phyloP scores from a whole-genome alignment of 306 rosid genomes.

The Begonia fuchsioides region DNA sequence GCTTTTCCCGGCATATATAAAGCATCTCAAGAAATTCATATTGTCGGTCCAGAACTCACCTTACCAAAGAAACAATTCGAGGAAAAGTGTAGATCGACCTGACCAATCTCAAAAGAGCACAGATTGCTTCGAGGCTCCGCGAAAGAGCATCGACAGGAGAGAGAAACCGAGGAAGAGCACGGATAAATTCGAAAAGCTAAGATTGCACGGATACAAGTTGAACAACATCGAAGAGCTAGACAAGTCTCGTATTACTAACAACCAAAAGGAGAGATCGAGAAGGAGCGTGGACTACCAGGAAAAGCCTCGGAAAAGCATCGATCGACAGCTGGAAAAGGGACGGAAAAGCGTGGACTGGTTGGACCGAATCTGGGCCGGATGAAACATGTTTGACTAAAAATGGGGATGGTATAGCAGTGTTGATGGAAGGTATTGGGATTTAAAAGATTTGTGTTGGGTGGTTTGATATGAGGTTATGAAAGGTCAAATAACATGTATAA shows the following conservation, averaged over 20 bases:
- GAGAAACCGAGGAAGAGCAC: slow-evolving; percentile 67
- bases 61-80: slow-evolving; percentile 30
- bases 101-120: slow-evolving; percentile 49
- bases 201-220: slow-evolving; percentile 41
- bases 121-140: slow-evolving; percentile 45
- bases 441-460: no score
- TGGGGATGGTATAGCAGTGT: no score
- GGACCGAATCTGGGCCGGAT: slow-evolving; percentile 58
- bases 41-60: slow-evolving; percentile 41
- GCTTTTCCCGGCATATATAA: slow-evolving; percentile 55
- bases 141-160: slow-evolving; percentile 64
- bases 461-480: no score
- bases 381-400: slow-evolving; percentile 4
- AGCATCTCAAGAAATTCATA: slow-evolving; percentile 59
- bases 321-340: slow-evolving; percentile 60
- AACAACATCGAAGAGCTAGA: slow-evolving; percentile 26
- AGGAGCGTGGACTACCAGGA: slow-evolving; percentile 64
- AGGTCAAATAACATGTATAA: no score
- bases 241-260: slow-evolving; percentile 22
- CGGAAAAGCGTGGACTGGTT: slow-evolving; percentile 82
- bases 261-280: slow-evolving; percentile 59
- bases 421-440: no score
- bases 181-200: slow-evolving; percentile 47
- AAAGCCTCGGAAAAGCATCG: slow-evolving; percentile 60
- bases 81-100: slow-evolving; percentile 44